A percentile compares a stretch with the other conserved stretches of the same genome.
These are phyloP conservation scores for Trapa incisa DNA, from an alignment of 345 rosid genomes.

Conservation along the genomic window DNA sequence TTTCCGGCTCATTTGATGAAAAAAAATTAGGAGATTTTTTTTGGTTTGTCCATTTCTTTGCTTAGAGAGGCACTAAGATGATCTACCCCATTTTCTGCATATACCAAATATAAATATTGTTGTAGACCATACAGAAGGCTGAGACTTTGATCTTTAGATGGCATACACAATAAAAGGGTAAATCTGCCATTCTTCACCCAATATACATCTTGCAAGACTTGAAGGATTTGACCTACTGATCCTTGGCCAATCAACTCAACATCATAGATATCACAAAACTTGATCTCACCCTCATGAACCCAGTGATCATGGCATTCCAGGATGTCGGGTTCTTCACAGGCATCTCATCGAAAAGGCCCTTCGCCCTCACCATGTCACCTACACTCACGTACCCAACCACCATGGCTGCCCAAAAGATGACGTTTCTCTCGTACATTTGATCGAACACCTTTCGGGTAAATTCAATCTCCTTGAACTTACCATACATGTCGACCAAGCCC, in stretches of 20 bases:
- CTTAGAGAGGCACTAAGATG: slow-evolving; percentile 34
- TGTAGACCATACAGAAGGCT: slow-evolving; percentile 26
- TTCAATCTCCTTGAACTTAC: no score
- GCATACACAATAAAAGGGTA: slow-evolving; percentile 45
- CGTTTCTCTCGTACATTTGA: slow-evolving; percentile 21
- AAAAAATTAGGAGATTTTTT: slow-evolving; percentile 67
- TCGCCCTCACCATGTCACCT: slow-evolving; percentile 40
- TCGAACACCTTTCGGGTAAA: no score
- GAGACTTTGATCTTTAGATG: slow-evolving; percentile 35
- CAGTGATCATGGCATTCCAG: slow-evolving; percentile 55
- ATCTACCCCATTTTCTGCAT: slow-evolving; percentile 69
- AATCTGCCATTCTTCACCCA: slow-evolving; percentile 38
- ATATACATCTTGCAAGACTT: slow-evolving; percentile 29
- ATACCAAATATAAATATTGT: slow-evolving; percentile 42
- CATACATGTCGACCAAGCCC: slow-evolving; percentile 3
- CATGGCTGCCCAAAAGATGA: slow-evolving; percentile 72
- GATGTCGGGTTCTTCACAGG: slow-evolving; percentile 40
- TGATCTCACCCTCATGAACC: slow-evolving; percentile 20
- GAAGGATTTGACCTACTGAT: slow-evolving; percentile 17
- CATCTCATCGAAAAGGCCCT: slow-evolving; percentile 36
- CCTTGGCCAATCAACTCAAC: slow-evolving; percentile 11
- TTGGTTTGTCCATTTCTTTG: slow-evolving; percentile 46
- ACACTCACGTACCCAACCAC: slow-evolving; percentile 35
- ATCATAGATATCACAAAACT: no score
- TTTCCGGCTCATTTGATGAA: slow-evolving; percentile 83